phyloP scores from a whole-genome alignment of 139 green algal genomes.

The Chlorella sp. region DNA sequence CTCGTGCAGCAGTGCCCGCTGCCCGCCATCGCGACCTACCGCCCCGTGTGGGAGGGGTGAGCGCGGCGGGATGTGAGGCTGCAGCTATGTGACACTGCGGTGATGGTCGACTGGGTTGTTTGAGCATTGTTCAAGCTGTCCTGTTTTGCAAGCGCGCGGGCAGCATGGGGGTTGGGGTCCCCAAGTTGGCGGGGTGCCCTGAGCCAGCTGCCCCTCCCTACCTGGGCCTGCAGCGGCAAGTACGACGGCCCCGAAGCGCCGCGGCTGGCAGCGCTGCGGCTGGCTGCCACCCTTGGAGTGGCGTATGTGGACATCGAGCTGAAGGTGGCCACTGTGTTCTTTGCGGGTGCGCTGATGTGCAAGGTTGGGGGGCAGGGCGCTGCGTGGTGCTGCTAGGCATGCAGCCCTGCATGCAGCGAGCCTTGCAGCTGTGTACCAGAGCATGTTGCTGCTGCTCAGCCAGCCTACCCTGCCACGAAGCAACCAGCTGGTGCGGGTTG shows the following conservation, averaged over 20 bases:
- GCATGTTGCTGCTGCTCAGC: not conserved
- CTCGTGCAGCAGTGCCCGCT: slow-evolving; percentile 72
- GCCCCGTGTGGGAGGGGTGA: slow-evolving; percentile 93
- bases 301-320: slow-evolving; percentile 95
- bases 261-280: slow-evolving; percentile 79
- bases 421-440: too few relatives aligned
- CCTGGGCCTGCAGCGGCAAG: slow-evolving; percentile 69
- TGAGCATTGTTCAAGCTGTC: too few relatives aligned
- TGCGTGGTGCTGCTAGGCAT: too few relatives aligned
- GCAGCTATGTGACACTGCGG: too few relatives aligned
- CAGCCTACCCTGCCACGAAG: not conserved
- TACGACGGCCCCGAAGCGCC: slow-evolving; percentile 84
- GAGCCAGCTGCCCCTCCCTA: too few relatives aligned
- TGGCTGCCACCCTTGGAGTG: slow-evolving; percentile 77
- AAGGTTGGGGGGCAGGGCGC: too few relatives aligned
- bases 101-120: too few relatives aligned
- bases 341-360: slow-evolving; percentile 64
- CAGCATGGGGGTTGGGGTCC: too few relatives aligned
- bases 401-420: too few relatives aligned
- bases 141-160: too few relatives aligned
- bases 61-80: slow-evolving; percentile 1
- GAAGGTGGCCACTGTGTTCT: slow-evolving; percentile 80
- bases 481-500: not conserved
- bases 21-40: slow-evolving; percentile 88
- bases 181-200: too few relatives aligned